Base-by-base conservation (phyloP, 2,329 filamentous ascomycete genomes). In the Monilinia fructicola region DNA sequence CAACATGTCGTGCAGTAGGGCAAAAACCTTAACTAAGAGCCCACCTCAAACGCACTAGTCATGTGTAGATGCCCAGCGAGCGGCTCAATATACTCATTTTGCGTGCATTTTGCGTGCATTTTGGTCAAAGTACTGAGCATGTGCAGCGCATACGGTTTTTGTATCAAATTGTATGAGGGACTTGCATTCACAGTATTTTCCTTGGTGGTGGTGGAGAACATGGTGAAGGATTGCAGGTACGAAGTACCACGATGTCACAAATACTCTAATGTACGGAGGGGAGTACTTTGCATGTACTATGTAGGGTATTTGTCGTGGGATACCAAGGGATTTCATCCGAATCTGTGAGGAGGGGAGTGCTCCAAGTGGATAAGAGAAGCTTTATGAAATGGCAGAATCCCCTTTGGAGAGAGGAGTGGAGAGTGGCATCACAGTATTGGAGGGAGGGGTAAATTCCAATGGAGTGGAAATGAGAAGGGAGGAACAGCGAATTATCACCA, bases 31-130 rank as follows among this genome's bases (percentile, higher is more conserved):
- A 44, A 48, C 28, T 11, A 31, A 35, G 26, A 40, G 7, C 38
- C 10, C 12, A 12, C 26, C 35, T 21, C 9, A 26, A 23, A 18
- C 12, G 38, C 7, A 50, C 58, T 60, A 60, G 28, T 60, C 31
- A 60, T 60, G 58, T 60, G 44, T n/a, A 35, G 28, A 50, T 50
- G 58, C 58, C 58, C 58, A 60, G 46, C 56, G 58, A 40, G 38
- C 21, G 58, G 28, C 56, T 60, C 56, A 38, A 50, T 18, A 35
- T 40, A 40, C 38, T 40, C 38, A 40, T 40, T 40, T 40, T 14
- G 38, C 38, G 38, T 40, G 38, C 38, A 40, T 40, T 14, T 14
- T 40, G 38, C 38, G 11, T 40, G 38, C 38, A 14, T 40, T 40
- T 14, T 11, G 38, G 11, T 40, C 38, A 10, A 40, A 12, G 38